phyloP scores from a whole-genome alignment of 768 basidiomycete genomes.

The Trametes punicea region DNA sequence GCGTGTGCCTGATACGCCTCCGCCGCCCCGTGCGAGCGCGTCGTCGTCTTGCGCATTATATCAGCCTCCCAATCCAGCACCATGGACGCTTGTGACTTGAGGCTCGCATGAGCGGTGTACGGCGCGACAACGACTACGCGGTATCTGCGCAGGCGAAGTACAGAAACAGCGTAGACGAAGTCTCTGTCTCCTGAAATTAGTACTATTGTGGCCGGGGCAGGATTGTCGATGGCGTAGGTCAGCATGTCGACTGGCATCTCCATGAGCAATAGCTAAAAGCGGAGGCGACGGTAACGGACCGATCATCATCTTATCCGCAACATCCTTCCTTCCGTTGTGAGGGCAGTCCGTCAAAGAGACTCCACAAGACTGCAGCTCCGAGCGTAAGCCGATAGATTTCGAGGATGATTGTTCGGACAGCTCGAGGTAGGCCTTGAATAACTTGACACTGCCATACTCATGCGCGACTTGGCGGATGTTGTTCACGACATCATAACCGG shows the following conservation, averaged over 20 bases:
- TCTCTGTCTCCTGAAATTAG: slow-evolving; percentile 69
- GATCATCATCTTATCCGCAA: slow-evolving; percentile 52
- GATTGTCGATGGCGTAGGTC: slow-evolving; percentile 59
- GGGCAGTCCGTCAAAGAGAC: slow-evolving; percentile 39
- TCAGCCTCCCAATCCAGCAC: slow-evolving; percentile 52
- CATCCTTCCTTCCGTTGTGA: slow-evolving; percentile 32
- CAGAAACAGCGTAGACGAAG: slow-evolving; percentile 56
- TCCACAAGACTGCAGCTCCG: slow-evolving; percentile 48
- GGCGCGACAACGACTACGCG: slow-evolving; percentile 33
- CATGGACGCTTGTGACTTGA: slow-evolving; percentile 53
- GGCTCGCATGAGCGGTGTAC: slow-evolving; percentile 37
- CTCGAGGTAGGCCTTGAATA: slow-evolving; percentile 57
- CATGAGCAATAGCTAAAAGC: slow-evolving; percentile 20
- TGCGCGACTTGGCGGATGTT: slow-evolving; percentile 46
- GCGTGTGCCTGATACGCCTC: slow-evolving; percentile 1
- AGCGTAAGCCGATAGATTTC: slow-evolving; percentile 36
- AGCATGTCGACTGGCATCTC: slow-evolving; percentile 58
- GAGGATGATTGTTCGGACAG: slow-evolving; percentile 38
- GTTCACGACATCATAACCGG: slow-evolving; percentile 45
- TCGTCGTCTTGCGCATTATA: slow-evolving; percentile 29
- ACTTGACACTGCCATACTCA: slow-evolving; percentile 44
- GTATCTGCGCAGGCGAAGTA: slow-evolving; percentile 22
- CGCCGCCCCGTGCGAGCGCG: slow-evolving; percentile 3
- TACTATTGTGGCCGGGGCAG: slow-evolving; percentile 50
- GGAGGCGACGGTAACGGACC: slow-evolving; percentile 32